phyloP scores from a whole-genome alignment of 75 land plant genomes.

The Chamaecyparis obtusa region DNA sequence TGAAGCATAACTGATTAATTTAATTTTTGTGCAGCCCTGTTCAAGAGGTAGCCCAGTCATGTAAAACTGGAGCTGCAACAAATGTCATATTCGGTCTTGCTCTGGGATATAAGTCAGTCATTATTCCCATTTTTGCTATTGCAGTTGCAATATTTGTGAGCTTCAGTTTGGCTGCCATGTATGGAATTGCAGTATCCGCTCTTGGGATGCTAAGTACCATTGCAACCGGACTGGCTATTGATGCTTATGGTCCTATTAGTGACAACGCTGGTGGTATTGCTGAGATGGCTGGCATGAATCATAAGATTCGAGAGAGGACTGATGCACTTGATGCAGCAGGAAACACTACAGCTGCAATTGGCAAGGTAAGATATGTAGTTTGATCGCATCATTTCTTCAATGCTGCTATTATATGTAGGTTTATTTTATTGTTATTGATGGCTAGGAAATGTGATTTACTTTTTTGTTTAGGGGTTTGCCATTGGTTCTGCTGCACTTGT shows the following conservation, averaged over 20 bases:
- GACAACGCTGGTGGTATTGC: constrained; percentile 95
- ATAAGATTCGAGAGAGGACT: constrained; percentile 69
- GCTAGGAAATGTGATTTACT: neutral
- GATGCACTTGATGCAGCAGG: constrained; percentile 92
- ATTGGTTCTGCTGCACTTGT: constrained; percentile 62
- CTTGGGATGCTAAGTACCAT: constrained; percentile 86
- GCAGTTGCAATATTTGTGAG: constrained; percentile 74
- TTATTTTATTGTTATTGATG: neutral
- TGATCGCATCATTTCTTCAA: neutral
- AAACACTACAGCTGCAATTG: constrained; percentile 90
- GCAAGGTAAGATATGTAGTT: constrained; percentile 48
- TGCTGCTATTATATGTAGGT: neutral
- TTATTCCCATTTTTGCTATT: constrained; percentile 79
- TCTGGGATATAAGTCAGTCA: constrained; percentile 83
- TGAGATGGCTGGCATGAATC: constrained; percentile 87
- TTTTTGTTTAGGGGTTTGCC: constrained; percentile 29
- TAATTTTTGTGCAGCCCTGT: constrained; percentile 58
- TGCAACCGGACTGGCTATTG: constrained; percentile 80
- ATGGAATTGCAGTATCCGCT: constrained; percentile 86
- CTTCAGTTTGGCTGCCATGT: constrained; percentile 77
- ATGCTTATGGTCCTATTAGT: constrained; percentile 91
- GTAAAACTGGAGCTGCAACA: constrained; percentile 86
- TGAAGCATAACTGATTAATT: neutral
- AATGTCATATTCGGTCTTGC: constrained; percentile 84
- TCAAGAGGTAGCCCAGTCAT: constrained; percentile 83